Evolutionary conservation across 2,329 filamentous ascomycete species (phyloP).

Genomic region (Phaeoacremonium minimum): DNA sequence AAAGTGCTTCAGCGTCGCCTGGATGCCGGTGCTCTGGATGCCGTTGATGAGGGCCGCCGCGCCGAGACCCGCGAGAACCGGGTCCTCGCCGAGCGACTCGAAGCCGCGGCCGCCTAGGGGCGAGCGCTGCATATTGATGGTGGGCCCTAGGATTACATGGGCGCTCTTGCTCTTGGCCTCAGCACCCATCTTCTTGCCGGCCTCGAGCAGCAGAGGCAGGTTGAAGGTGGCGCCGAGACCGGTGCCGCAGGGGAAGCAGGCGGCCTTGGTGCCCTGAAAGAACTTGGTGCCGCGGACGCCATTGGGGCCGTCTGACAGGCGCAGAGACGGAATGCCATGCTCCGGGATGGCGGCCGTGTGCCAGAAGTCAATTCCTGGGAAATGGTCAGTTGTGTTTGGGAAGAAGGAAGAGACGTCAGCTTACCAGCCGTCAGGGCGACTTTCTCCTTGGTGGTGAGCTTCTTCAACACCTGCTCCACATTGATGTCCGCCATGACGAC

Average conservation of each 20-base stretch:
- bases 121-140: slow-evolving; percentile 58
- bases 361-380: slow-evolving; percentile 62
- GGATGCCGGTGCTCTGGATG: slow-evolving; percentile 51
- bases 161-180: slow-evolving; percentile 53
- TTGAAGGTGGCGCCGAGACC: slow-evolving; percentile 56
- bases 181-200: slow-evolving; percentile 46
- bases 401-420: slow-evolving; percentile 8
- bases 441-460: slow-evolving; percentile 49
- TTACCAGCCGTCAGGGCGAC: slow-evolving; percentile 47
- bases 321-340: slow-evolving; percentile 59
- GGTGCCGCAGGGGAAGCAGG: slow-evolving; percentile 58
- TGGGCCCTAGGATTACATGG: slow-evolving; percentile 56
- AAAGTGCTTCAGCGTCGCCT: slow-evolving; percentile 57
- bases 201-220: slow-evolving; percentile 42
- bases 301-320: slow-evolving; percentile 66
- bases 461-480: slow-evolving; percentile 49
- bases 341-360: slow-evolving; percentile 58
- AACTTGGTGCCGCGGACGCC: slow-evolving; percentile 65
- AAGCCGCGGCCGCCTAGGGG: slow-evolving; percentile 58
- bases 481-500: slow-evolving; percentile 45
- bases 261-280: slow-evolving; percentile 58
- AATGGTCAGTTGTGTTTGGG: slow-evolving; percentile 1
- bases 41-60: slow-evolving; percentile 49
- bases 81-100: slow-evolving; percentile 55
- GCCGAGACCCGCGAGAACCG: slow-evolving; percentile 50